Evolutionary conservation across 2,329 filamentous ascomycete species (phyloP), one percentile per base, ranked within the genome.

Genomic region (Arachnomyces sp.): DNA sequence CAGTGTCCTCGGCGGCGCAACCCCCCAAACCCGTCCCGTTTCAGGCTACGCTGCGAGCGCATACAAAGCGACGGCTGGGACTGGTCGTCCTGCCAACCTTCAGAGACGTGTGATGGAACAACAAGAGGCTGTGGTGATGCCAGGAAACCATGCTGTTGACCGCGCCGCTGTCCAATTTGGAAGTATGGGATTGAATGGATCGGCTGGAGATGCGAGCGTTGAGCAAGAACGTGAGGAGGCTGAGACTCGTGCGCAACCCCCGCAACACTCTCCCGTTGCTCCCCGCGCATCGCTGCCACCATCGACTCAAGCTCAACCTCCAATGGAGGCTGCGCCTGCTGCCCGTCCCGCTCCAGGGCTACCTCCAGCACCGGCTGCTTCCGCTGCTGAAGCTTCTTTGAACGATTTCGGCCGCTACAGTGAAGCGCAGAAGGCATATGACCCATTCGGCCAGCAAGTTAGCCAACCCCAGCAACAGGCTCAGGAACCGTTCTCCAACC

Each of bases 51-150:
- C 83, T 36, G 75, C 85, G n/a, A 83, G 81, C 36, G 86, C 87
- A 17, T 72, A 84, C 54, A 94, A 94, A 68, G 84, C 84, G 9
- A 83, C 81, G 46, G 68, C 76, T 16, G 65, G 63, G 25, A 55
- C 74, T 42, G 70, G 72, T 44, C 84, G 90, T 45, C 81, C 79
- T 40, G 77, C 86, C 14, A 89, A 82, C 66, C 87, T 84, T 63
- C 84, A 93, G 61, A 81, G 90, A 50, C 84, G 87, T 55, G 76
- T 95, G 39, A 73, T 94, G 56, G 89, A 96, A 54, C 92, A 98
- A 60, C 89, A 94, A 64, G 92, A 98, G 68, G 87, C 92, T 43
- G 92, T 98, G 31, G 88, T 94, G 49, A 95, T 98, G 90, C 92
- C 92, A 34, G 88, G 86, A 44, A 94, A 95, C 69, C 88, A 92